These are phyloP conservation scores for Pythium periplocum DNA, from an alignment of 352 stramenopile species.

Conservation along the genomic window DNA sequence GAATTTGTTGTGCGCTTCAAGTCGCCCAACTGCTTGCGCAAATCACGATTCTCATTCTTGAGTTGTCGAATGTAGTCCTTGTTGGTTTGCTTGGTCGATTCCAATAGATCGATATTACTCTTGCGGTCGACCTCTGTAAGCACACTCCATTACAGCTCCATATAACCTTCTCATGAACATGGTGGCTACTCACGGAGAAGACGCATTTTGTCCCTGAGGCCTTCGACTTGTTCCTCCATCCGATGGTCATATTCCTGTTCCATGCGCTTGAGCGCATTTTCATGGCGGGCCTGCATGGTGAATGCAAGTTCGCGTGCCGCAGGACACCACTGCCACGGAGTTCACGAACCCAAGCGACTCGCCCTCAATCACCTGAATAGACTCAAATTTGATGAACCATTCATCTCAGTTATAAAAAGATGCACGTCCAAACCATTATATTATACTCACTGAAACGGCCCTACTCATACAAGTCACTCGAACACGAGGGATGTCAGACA, in stretches of 20 bases:
- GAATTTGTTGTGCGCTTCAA: conserved; percentile 46
- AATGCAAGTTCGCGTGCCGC: too few species aligned
- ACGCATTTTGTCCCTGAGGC: conserved; percentile 82
- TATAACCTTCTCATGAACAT: background rate
- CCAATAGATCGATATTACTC: conserved; percentile 76
- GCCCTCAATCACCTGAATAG: too few species aligned
- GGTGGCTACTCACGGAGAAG: conserved; percentile 51
- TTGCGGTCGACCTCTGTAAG: conserved; percentile 79
- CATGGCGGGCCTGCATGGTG: conserved; percentile 51
- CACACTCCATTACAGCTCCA: background rate
- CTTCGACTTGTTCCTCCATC: conserved; percentile 81
- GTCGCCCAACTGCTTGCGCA: conserved; percentile 81
- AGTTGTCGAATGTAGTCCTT: conserved; percentile 87
- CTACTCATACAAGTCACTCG: too few species aligned
- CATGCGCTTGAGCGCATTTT: conserved; percentile 70
- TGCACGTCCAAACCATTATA: conserved; percentile 2
- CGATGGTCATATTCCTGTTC: conserved; percentile 76
- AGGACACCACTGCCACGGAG: too few species aligned
- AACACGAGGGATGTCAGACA: too few species aligned
- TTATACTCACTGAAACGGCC: too few species aligned
- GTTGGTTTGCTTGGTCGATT: conserved; percentile 87
- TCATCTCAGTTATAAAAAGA: background rate
- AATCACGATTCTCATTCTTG: conserved; percentile 86
- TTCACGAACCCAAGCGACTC: too few species aligned
- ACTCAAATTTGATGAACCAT: too few species aligned